Evolutionary conservation across 495 filamentous ascomycete genomes (phyloP).

Genomic region (Xylaria flabelliformis): DNA sequence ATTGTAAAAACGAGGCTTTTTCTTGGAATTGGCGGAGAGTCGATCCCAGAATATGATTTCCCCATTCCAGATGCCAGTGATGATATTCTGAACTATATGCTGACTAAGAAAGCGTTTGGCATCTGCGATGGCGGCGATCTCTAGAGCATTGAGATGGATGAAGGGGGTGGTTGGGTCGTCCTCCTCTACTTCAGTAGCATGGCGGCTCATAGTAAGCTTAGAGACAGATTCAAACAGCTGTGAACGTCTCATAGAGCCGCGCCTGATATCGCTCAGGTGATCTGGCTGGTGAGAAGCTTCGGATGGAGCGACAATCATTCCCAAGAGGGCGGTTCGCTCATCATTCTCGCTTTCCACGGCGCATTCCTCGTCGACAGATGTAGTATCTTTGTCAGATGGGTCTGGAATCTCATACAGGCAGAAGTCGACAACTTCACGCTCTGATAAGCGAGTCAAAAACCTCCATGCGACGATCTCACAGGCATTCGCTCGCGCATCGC

Average conservation of each 20-base stretch:
- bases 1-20: conserved; percentile 84
- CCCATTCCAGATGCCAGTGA: conserved; percentile 89
- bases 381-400: conserved; percentile 28
- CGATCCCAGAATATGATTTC: conserved; percentile 93
- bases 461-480: conserved; percentile 95
- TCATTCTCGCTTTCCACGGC: conserved; percentile 42
- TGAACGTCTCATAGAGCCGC: conserved; percentile 38
- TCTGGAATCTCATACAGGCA: conserved; percentile 80
- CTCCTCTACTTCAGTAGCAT: conserved; percentile 45
- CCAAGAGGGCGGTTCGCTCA: conserved; percentile 49
- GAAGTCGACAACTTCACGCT: conserved; percentile 81
- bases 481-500: conserved; percentile 78
- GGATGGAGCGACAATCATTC: conserved; percentile 17
- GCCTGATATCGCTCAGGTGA: conserved; percentile 28
- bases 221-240: conserved; percentile 54
- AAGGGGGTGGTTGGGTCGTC: conserved; percentile 70
- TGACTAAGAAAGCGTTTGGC: conserved; percentile 93
- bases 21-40: conserved; percentile 74
- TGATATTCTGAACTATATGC: conserved; percentile 81
- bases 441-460: conserved; percentile 78
- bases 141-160: conserved; percentile 81
- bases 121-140: conserved; percentile 87
- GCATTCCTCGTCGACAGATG: conserved; percentile 24
- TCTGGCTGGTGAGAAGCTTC: conserved; percentile 34
- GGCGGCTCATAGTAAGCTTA: conserved; percentile 52